Percentiles rank a stretch among this genome's conserved stretches.
Conservation (phyloP, 202 grass and related monocot species). For the Hordeum pubiflorum region DNA sequence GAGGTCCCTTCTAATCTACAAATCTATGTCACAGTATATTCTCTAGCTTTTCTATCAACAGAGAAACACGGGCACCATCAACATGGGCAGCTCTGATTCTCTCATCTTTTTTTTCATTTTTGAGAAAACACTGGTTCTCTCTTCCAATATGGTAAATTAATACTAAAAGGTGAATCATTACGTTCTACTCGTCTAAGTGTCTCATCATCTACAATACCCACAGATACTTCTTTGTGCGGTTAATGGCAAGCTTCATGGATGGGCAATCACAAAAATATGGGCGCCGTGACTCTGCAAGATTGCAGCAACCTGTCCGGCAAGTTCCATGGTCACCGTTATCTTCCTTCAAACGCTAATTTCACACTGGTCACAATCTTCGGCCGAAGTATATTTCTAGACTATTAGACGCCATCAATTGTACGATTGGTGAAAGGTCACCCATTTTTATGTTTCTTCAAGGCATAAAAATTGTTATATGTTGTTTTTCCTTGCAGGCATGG, state of each 20-base stretch:
- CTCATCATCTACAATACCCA: constrained; percentile 33
- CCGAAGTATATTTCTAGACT: too few relatives aligned
- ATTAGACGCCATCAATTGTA: too few relatives aligned
- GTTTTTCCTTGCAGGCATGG: too few relatives aligned
- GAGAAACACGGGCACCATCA: neutral
- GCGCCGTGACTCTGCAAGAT: constrained; percentile 55
- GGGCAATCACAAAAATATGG: constrained; percentile 67
- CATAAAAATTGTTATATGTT: too few relatives aligned
- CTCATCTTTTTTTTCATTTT: too few relatives aligned
- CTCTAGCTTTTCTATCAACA: neutral
- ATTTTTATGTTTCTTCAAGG: too few relatives aligned
- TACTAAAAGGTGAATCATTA: constrained; percentile 10
- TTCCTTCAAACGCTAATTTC: too few relatives aligned
- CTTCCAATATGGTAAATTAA: neutral
- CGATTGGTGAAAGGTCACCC: too few relatives aligned
- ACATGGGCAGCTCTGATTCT: neutral
- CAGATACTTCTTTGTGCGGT: constrained; percentile 18
- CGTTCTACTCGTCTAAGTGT: constrained; percentile 12
- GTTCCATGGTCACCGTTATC: too few relatives aligned
- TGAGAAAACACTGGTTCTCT: neutral
- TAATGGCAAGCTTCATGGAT: constrained; percentile 13
- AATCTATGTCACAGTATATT: neutral
- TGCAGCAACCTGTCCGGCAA: too few relatives aligned
- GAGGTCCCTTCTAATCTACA: neutral
- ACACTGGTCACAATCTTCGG: too few relatives aligned